Conservation (phyloP, 495 filamentous ascomycete genomes). For the Elasticomyces elasticus region DNA sequence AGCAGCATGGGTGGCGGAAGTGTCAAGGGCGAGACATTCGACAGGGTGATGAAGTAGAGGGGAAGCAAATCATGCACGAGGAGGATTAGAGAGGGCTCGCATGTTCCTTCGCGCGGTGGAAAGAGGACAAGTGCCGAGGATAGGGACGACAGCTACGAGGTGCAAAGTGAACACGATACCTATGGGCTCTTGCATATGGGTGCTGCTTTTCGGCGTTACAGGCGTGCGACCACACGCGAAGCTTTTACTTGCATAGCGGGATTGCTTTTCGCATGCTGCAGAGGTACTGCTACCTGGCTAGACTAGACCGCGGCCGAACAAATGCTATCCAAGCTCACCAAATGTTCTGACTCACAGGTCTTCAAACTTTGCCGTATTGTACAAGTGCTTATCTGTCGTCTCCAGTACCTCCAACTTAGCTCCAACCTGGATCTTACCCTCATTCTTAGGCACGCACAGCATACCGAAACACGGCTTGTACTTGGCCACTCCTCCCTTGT, state of each 20-base stretch:
- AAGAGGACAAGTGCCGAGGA: not conserved
- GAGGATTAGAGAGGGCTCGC: not conserved
- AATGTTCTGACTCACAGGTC: constrained; percentile 14
- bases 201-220: not conserved
- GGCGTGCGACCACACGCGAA: not conserved
- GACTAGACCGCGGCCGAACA: not conserved
- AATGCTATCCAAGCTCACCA: not conserved
- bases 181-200: not conserved
- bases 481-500: constrained; percentile 28
- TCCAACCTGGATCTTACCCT: constrained; percentile 44
- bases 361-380: constrained; percentile 15
- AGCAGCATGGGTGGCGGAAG: constrained; percentile 68
- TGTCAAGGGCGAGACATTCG: constrained; percentile 63
- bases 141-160: not conserved
- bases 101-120: too few relatives aligned
- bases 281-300: not conserved
- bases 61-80: not conserved
- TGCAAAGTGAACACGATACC: not conserved
- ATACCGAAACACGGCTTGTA: constrained; percentile 38
- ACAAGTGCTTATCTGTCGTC: constrained; percentile 35
- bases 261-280: not conserved
- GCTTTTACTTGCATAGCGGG: not conserved
- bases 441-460: constrained; percentile 33
- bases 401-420: constrained; percentile 46
- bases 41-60: constrained; percentile 53